These are phyloP conservation scores for Dalbergia cochinchinensis DNA, from an alignment of 306 rosid species.

Conservation along the genomic window DNA sequence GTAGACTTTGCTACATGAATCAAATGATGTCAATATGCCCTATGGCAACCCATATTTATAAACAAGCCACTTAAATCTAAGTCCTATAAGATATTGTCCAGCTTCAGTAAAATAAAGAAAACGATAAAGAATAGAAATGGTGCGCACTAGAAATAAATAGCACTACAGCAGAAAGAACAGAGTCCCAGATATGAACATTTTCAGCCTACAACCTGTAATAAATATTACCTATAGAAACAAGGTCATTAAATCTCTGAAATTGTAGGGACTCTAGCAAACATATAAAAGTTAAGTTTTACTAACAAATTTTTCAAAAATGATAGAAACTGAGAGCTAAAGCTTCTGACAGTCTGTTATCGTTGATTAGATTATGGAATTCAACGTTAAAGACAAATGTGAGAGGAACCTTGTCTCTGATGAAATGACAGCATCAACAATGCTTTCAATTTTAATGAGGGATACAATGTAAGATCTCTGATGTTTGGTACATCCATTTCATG, in stretches of 20 bases:
- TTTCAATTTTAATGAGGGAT: constrained; percentile 14
- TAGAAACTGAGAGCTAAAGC: constrained; percentile 4
- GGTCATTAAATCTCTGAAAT: constrained; percentile 9
- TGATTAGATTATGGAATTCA: constrained; percentile 14
- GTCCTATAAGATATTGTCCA: not conserved
- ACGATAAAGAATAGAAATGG: constrained; percentile 21
- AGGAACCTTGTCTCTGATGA: constrained; percentile 30
- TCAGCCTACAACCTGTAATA: constrained; percentile 8
- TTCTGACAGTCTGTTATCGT: not conserved
- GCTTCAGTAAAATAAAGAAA: constrained; percentile 22
- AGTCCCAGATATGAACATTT: constrained; percentile 17
- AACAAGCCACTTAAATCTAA: not conserved
- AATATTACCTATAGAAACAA: constrained; percentile 12
- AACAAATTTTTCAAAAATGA: not conserved
- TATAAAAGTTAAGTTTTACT: not conserved
- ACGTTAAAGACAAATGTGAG: constrained; percentile 10
- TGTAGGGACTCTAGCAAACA: not conserved
- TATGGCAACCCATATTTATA: not conserved
- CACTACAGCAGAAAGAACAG: not conserved
- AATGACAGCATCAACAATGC: constrained; percentile 17
- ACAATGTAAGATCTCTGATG: constrained; percentile 3
- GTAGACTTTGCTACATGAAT: not conserved
- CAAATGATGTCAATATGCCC: not conserved
- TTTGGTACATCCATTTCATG: not conserved
- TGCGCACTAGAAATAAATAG: constrained; percentile 10